Conservation (phyloP, 2,329 filamentous ascomycete species). For the Apiospora arundinis region DNA sequence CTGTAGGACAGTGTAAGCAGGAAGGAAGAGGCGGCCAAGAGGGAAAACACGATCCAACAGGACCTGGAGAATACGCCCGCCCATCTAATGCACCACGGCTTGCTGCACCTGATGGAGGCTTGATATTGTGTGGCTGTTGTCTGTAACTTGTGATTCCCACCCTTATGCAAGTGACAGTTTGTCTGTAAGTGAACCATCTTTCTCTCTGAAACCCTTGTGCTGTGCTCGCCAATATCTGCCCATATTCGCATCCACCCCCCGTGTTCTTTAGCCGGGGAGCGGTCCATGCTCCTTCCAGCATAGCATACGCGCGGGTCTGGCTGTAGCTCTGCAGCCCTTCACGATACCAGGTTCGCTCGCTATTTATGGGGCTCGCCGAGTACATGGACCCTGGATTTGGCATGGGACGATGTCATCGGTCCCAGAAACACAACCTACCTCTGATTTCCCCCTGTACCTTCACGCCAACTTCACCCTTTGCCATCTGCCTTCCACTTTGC, state of each 20-base stretch:
- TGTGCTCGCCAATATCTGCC: slow-evolving; percentile 10
- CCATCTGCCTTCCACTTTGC: slow-evolving; percentile 19
- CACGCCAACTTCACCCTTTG: not conserved
- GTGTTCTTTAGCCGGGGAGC: not conserved
- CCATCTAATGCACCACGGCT: slow-evolving; percentile 25
- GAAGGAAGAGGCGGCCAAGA: not conserved
- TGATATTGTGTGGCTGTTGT: slow-evolving; percentile 23
- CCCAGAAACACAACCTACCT: not conserved
- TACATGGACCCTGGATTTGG: slow-evolving; percentile 17
- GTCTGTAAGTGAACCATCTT: slow-evolving; percentile 36
- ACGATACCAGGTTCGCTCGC: not conserved
- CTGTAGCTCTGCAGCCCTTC: slow-evolving; percentile 5
- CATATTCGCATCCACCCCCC: slow-evolving; percentile 11
- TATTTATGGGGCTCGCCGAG: slow-evolving; percentile 10
- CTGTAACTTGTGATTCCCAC: slow-evolving; percentile 22
- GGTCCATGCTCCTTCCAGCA: slow-evolving; percentile 14
- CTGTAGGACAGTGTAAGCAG: slow-evolving; percentile 7
- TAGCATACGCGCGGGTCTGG: slow-evolving; percentile 9
- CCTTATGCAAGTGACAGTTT: slow-evolving; percentile 37
- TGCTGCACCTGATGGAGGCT: slow-evolving; percentile 26
- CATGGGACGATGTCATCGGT: slow-evolving; percentile 12
- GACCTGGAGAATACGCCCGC: not conserved
- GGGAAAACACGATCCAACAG: not conserved
- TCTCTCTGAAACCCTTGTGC: slow-evolving; percentile 17
- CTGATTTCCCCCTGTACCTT: not conserved